Base-by-base conservation (phyloP, 169 alveolate genomes). In the Plasmodium gallinaceum region DNA sequence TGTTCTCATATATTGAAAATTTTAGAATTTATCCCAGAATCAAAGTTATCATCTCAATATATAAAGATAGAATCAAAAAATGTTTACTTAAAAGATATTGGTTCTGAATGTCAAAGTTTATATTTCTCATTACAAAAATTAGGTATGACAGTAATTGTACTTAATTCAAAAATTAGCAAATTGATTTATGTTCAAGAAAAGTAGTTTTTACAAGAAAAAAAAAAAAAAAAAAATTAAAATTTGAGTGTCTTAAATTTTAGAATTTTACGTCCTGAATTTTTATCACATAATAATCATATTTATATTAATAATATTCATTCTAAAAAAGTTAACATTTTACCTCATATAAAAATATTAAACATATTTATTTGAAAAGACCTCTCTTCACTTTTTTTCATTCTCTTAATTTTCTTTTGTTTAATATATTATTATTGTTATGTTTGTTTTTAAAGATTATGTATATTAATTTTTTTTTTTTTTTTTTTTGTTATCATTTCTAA, bases 131-230 rank as follows among this genome's bases (percentile, higher is more conserved):
- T 76, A 42, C 76, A 76, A 64, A 76, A 76, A 76, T 58, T 76
- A 64, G 45, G 76, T 54, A 76, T 76, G 89, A 62, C 89, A n/a
- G 48, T 65, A 54, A 76, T 76, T 76, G 74, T 76, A 18, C 39
- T 76, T 48, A 76, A 76, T 64, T 76, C 89, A 48, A 76, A 76
- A 57, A 64, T 76, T 22, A 76, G 46, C 75, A 76, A 76, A 43
- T 76, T 76, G 66, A 52, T 76, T 26, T 76, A 76, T 42, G 66
- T 52, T 37, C 68, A 42, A 52, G 78, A 76, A 14, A 74, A 74
- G 24, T 74, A 26, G n/a, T 42, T 45, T 18, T 20, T 8, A 22
- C 18, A 74, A n/a, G 16, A 39, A 14, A 37, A 20, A 39, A 32
- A 20, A 6, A 24, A 37, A 22, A 39, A 18, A 6, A 0, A 60